Conservation (phyloP, 2,329 filamentous ascomycete species). For the Colletotrichum sp. region DNA sequence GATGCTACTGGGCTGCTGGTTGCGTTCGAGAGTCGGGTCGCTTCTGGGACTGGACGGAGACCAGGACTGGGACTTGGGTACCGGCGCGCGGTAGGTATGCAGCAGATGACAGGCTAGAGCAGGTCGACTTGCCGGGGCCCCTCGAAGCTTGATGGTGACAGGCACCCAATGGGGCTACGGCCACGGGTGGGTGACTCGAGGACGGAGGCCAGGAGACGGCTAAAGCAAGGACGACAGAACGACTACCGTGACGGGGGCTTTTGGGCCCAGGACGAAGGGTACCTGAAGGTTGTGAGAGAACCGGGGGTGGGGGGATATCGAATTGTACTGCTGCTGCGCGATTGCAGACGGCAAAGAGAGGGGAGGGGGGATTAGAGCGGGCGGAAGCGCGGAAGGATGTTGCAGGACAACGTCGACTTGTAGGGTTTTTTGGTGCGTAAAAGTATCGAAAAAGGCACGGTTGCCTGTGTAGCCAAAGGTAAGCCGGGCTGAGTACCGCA, state of each 20-base stretch:
- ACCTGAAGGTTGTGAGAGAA: not conserved
- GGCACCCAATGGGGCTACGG: conserved; percentile 22
- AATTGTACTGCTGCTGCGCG: not conserved
- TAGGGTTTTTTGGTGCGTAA: not conserved
- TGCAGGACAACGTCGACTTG: conserved; percentile 7
- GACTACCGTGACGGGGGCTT: conserved; percentile 10
- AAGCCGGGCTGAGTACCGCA: not conserved
- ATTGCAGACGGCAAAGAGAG: not conserved
- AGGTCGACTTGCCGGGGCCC: conserved; percentile 21
- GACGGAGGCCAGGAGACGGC: not conserved
- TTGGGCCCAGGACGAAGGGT: not conserved
- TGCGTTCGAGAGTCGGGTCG: conserved; percentile 18
- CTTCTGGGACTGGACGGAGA: not conserved
- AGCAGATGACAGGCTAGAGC: conserved; percentile 21
- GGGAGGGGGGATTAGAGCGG: not conserved
- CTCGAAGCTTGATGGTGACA: conserved; percentile 26
- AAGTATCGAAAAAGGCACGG: not conserved
- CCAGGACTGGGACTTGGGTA: not conserved
- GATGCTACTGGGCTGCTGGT: conserved; percentile 8
- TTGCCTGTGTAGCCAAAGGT: not conserved
- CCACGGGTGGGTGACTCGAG: conserved; percentile 15
- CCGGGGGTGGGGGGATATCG: not conserved
- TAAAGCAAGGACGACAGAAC: conserved; percentile 11
- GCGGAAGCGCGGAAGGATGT: conserved; percentile 10
- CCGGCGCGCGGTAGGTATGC: conserved; percentile 13